phyloP scores from a whole-genome alignment of 179 eudicot species.

The Dionaea muscipula region DNA sequence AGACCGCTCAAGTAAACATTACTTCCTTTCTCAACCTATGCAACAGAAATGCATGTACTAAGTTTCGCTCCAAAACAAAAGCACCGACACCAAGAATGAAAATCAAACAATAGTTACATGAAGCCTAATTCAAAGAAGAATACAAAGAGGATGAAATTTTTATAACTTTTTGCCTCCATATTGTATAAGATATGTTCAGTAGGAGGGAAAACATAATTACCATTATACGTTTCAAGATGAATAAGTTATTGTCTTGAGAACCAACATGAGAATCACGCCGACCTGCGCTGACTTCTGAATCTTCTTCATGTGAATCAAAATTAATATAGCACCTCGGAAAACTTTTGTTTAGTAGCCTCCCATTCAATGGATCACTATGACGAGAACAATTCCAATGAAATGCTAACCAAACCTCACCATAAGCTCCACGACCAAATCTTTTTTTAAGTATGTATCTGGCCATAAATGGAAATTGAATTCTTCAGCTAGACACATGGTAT shows the following conservation, averaged over 20 bases:
- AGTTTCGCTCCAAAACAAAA: too few relatives aligned
- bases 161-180: background rate
- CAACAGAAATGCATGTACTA: background rate
- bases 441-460: conserved; percentile 64
- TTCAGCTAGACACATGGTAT: background rate
- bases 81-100: too few relatives aligned
- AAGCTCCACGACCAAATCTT: conserved; percentile 89
- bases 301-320: conserved; percentile 19
- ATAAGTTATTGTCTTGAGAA: conserved; percentile 34
- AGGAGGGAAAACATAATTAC: conserved; percentile 25
- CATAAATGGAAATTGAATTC: background rate
- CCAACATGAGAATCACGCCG: conserved; percentile 27
- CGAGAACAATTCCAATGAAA: conserved; percentile 83
- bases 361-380: conserved; percentile 22
- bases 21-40: conserved; percentile 87
- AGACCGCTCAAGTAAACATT: conserved; percentile 82
- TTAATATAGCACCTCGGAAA: conserved; percentile 22
- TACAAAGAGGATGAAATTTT: background rate
- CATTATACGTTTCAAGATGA: conserved; percentile 94
- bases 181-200: background rate
- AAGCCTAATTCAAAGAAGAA: background rate
- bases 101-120: too few relatives aligned
- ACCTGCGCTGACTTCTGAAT: conserved; percentile 21
- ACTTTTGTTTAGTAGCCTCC: conserved; percentile 24
- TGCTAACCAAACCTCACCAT: conserved; percentile 99